Base-by-base conservation (phyloP, 2,329 filamentous ascomycete species). In the Lachnellula suecica region DNA sequence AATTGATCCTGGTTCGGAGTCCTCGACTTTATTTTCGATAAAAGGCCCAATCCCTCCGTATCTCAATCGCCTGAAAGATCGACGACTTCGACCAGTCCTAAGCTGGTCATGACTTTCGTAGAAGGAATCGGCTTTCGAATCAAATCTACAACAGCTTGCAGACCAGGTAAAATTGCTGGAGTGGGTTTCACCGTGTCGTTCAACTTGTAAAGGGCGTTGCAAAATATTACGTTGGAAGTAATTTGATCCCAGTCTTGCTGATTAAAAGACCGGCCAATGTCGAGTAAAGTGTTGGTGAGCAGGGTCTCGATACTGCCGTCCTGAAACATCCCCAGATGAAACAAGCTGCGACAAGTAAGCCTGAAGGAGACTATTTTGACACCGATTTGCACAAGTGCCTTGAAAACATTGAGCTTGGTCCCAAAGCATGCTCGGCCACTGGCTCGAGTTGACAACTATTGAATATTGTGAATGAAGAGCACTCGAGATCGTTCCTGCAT, bases 321-420 rank as follows among this genome's bases (percentile, higher is more conserved):
- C 37, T 40, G n/a, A 40, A 40, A 40, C 6, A 40, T 15, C 10
- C 11, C 20, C 37, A 19, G 11, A 22, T 10, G 1, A 40, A 13
- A 40, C 4, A 10, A 4, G 20, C 20, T 9, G 20, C 20, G 17
- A 40, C 4, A 15, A 4, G n/a, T 10, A 22, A 40, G 10, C 20
- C 19, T 40, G 37, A 40, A 40, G n/a, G n/a, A 19, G 13, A 40
- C 17, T 40, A 59, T 52, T 17, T 15, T 8, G 20, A 52, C 24
- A 8, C 53, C 56, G 41, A 52, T 56, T 17, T 49, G 31, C n/a
- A 23, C 22, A 13, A 56, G n/a, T 13, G 35, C 35, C 38, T 43
- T 54, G 10, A 59, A 44, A 15, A 47, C 42, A 49, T 47, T 54
- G n/a, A 52, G 4, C 24, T 54, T 54, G 9, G 45, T 51, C 31